Evolutionary conservation across 306 rosid species (phyloP).

Genomic region (Quercus glauca): DNA sequence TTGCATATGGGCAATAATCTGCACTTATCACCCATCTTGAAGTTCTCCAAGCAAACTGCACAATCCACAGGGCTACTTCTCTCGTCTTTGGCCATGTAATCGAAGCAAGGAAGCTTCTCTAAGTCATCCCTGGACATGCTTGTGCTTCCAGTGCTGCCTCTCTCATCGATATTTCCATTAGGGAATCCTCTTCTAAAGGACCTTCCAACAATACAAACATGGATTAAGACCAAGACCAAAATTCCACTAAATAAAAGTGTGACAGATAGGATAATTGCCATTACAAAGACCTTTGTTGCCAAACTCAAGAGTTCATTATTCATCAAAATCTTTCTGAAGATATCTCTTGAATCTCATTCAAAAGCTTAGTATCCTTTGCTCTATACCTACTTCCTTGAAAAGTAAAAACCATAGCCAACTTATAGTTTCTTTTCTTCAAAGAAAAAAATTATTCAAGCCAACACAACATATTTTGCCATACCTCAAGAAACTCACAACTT

Average conservation of each 20-base stretch:
- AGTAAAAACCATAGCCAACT: neutral
- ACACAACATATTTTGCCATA: neutral
- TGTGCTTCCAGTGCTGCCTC: conserved; percentile 14
- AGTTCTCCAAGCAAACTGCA: conserved; percentile 69
- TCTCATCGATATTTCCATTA: conserved; percentile 9
- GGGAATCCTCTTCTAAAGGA: conserved; percentile 30
- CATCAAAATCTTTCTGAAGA: neutral
- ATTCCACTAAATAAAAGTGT: conserved; percentile 37
- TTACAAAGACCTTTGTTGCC: conserved; percentile 17
- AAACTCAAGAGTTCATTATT: neutral
- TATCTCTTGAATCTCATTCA: neutral
- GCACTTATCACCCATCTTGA: conserved; percentile 56
- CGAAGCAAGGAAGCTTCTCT: conserved; percentile 63
- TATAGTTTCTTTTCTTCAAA: neutral
- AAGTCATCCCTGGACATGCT: conserved; percentile 46
- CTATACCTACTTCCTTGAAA: neutral
- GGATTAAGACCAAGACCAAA: conserved; percentile 38
- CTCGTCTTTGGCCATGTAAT: conserved; percentile 38
- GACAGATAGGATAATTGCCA: conserved; percentile 33
- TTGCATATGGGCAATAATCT: conserved; percentile 52
- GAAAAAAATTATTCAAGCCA: neutral
- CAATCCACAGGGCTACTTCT: conserved; percentile 45
- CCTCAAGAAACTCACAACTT: neutral
- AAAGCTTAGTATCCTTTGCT: neutral
- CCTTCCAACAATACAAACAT: conserved; percentile 36